Percentiles rank a stretch among this genome's conserved stretches.
These are phyloP conservation scores for Botrytis sinoallii DNA, from an alignment of 2,329 filamentous ascomycete genomes.

Conservation along the genomic window DNA sequence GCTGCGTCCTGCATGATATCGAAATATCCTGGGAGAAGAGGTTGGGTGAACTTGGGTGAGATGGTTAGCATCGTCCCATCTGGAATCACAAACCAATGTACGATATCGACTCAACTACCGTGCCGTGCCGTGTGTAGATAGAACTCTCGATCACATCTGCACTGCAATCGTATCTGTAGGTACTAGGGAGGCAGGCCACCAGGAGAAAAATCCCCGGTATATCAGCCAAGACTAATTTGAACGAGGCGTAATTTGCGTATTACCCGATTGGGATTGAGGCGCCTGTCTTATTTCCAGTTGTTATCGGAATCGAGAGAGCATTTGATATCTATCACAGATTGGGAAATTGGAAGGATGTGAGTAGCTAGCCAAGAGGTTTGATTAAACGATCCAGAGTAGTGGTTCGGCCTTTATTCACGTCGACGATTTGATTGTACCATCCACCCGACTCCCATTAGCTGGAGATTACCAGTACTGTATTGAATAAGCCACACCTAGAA, in stretches of 20 bases:
- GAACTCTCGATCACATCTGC: not conserved
- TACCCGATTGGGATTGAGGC: not conserved
- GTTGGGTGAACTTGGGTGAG: not conserved
- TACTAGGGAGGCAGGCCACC: not conserved
- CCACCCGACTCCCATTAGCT: not conserved
- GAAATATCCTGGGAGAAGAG: not conserved
- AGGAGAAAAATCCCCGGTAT: not conserved
- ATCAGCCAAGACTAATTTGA: not conserved
- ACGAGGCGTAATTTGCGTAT: not conserved
- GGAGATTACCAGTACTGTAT: not conserved
- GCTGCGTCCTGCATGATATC: not conserved
- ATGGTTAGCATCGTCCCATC: not conserved
- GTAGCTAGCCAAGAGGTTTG: not conserved
- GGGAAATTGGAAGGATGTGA: not conserved
- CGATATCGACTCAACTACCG: not conserved
- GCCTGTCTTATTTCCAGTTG: not conserved
- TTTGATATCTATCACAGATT: not conserved
- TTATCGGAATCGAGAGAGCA: not conserved
- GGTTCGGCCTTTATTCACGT: not conserved
- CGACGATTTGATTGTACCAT: not conserved
- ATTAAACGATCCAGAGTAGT: constrained; percentile 1
- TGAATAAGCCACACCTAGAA: not conserved
- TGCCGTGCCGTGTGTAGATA: not conserved
- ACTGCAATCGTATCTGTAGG: not conserved
- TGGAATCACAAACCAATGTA: not conserved